Evolutionary conservation across 768 basidiomycete species (phyloP).

Genomic region (Zangia roseola): DNA sequence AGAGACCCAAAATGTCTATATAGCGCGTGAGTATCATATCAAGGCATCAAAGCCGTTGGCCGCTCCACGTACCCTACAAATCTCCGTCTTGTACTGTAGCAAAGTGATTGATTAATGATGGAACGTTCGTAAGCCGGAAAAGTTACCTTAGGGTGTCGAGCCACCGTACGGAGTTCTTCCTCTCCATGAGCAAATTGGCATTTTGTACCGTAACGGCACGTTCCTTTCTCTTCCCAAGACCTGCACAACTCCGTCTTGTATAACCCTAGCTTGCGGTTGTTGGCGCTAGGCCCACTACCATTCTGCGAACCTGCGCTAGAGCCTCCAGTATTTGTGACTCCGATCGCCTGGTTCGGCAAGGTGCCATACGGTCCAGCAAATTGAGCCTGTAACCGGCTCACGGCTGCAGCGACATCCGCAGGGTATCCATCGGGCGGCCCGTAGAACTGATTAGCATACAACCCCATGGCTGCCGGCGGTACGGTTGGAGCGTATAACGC

Average conservation of each 20-base stretch:
- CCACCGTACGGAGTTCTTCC: slow-evolving; percentile 80
- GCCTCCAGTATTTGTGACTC: slow-evolving; percentile 42
- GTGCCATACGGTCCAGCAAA: slow-evolving; percentile 54
- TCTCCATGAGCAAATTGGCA: slow-evolving; percentile 95
- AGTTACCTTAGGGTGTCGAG: slow-evolving; percentile 84
- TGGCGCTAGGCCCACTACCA: slow-evolving; percentile 76
- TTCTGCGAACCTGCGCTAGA: slow-evolving; percentile 26
- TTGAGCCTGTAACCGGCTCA: slow-evolving; percentile 57
- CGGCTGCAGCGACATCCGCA: slow-evolving; percentile 56
- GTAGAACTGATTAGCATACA: slow-evolving; percentile 75
- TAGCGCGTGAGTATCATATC: slow-evolving; percentile 12
- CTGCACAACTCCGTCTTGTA: slow-evolving; percentile 91
- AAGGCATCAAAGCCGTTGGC: not conserved
- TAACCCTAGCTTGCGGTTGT: slow-evolving; percentile 85
- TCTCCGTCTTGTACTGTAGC: slow-evolving; percentile 86
- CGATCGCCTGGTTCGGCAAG: slow-evolving; percentile 43
- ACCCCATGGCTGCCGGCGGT: slow-evolving; percentile 47
- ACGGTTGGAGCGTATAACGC: slow-evolving; percentile 45
- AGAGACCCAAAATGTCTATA: slow-evolving; percentile 89
- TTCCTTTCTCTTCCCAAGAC: slow-evolving; percentile 91
- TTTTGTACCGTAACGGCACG: slow-evolving; percentile 82
- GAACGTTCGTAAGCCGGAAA: not conserved
- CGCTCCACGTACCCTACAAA: slow-evolving; percentile 67
- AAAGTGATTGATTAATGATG: slow-evolving; percentile 16
- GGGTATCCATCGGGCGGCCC: slow-evolving; percentile 56